Evolutionary conservation across 345 rosid genomes (phyloP).

Genomic region (Corchorus olitorius): DNA sequence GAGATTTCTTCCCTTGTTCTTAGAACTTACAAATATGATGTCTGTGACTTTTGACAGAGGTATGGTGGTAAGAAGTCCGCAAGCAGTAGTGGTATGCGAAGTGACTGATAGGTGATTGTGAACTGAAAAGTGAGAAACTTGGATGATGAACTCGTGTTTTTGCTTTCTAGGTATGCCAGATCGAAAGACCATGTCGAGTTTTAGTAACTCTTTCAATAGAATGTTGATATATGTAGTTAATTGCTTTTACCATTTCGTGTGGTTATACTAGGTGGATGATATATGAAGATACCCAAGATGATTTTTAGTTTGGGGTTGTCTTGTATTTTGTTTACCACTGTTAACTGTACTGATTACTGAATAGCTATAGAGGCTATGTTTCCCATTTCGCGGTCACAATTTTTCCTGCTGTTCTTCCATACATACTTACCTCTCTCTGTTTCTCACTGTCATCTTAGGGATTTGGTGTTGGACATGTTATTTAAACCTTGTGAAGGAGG

Average conservation of each 20-base stretch:
- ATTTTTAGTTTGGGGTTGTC: slow-evolving; percentile 7
- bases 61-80: slow-evolving; percentile 18
- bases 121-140: background rate
- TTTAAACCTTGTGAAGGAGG: too few relatives aligned
- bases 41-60: slow-evolving; percentile 14
- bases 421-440: background rate
- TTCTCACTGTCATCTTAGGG: too few relatives aligned
- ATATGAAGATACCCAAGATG: background rate
- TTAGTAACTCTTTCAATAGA: background rate
- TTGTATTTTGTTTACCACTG: background rate
- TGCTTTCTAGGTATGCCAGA: background rate
- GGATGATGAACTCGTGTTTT: background rate
- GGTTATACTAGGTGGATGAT: too few relatives aligned
- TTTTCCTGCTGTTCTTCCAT: background rate
- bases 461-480: background rate
- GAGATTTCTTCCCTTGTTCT: background rate
- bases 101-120: slow-evolving; percentile 5
- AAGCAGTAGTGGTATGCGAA: slow-evolving; percentile 2
- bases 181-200: background rate
- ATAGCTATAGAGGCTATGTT: background rate
- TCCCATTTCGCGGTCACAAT: background rate
- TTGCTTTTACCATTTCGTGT: background rate
- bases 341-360: background rate
- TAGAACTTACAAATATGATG: background rate
- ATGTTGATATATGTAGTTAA: background rate